These are phyloP conservation scores for Chytriomyces hyalinus DNA, from an alignment of 192 early-diverging fungal genomes.

Conservation along the genomic window DNA sequence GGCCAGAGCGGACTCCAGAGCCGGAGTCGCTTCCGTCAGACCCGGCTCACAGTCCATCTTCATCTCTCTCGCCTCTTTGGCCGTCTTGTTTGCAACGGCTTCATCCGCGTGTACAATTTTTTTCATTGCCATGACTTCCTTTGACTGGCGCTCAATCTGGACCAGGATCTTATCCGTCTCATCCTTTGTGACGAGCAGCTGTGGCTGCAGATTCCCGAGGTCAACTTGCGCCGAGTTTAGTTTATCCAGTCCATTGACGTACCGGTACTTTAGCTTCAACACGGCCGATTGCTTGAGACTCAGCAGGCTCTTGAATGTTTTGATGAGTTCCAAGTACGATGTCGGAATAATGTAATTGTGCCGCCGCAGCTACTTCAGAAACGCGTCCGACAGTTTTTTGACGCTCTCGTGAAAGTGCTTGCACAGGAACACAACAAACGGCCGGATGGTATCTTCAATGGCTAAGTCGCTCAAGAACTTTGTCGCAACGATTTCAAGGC, in stretches of 20 bases:
- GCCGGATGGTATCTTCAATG: conserved; percentile 51
- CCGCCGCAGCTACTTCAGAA: conserved; percentile 47
- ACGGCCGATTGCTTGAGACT: conserved; percentile 50
- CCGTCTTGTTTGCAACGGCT: conserved; percentile 63
- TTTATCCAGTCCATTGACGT: conserved; percentile 65
- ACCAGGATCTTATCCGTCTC: conserved; percentile 64
- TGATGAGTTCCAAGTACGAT: conserved; percentile 65
- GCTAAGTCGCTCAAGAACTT: conserved; percentile 61
- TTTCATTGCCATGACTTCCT: conserved; percentile 58
- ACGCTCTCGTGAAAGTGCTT: conserved; percentile 66
- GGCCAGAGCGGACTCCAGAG: conserved; percentile 57
- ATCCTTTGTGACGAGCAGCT: conserved; percentile 59
- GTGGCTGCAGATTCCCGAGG: conserved; percentile 61
- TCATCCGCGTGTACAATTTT: conserved; percentile 63
- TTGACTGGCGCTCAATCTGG: conserved; percentile 64
- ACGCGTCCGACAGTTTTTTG: conserved; percentile 51
- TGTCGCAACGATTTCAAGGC: conserved; percentile 62
- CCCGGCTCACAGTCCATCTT: conserved; percentile 67
- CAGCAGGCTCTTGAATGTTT: conserved; percentile 60
- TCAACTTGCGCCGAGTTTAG: conserved; percentile 65
- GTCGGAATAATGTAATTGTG: conserved; percentile 69
- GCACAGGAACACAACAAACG: conserved; percentile 64
- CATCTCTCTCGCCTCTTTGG: conserved; percentile 58
- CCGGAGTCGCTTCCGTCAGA: conserved; percentile 65
- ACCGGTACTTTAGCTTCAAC: conserved; percentile 54